Base-by-base conservation (phyloP, 1,139 yeast genomes). In the Geotrichum aggregatum region DNA sequence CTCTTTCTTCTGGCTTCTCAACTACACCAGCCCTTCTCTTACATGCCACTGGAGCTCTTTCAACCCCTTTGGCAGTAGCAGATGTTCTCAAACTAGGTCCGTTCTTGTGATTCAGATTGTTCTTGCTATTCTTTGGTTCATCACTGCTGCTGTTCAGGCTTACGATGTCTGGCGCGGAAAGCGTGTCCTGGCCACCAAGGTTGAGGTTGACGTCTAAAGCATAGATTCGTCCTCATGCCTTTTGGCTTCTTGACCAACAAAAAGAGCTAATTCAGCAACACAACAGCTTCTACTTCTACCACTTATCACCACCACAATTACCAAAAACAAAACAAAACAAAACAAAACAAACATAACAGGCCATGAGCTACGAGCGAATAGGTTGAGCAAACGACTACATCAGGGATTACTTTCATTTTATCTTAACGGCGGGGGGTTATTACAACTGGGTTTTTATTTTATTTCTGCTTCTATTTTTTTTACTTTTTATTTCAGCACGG, bases 1-100 rank as follows among this genome's bases (percentile, higher is more conserved):
- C 14, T 50, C 66, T n/a, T 61, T 66, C 55, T 66, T 66, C 54
- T 66, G 69, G 69, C 53, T 64, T 26, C 58, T 59, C 50, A 63
- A 65, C 57, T 55, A 49, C 45, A 63, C 56, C 39, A 42, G 52
- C 21, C n/a, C 33, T 13, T 34, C 49, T 16, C 55, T 65, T 30
- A 34, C 62, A 8, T 66, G 69, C 50, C 56, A 57, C 18, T 66
- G 69, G 68, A 39, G 57, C 6, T 56, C 68, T 3, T 66, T 66
- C 57, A 65, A 66, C 46, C 69, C 69, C 21, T 66, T 66, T 57
- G 67, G 67, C 22, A 54, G 61, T 31, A 56, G 59, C 49, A 57
- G 58, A 44, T 66, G 69, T 47, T 65, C 66, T 13, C 69, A 66
- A 52, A 58, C 63, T 19, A 55, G 69, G 43, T 62, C 67, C 19